A percentile compares a stretch with the other conserved stretches of the same genome.
phyloP scores from a whole-genome alignment of 2,329 filamentous ascomycete species.

The Claviceps sp. region DNA sequence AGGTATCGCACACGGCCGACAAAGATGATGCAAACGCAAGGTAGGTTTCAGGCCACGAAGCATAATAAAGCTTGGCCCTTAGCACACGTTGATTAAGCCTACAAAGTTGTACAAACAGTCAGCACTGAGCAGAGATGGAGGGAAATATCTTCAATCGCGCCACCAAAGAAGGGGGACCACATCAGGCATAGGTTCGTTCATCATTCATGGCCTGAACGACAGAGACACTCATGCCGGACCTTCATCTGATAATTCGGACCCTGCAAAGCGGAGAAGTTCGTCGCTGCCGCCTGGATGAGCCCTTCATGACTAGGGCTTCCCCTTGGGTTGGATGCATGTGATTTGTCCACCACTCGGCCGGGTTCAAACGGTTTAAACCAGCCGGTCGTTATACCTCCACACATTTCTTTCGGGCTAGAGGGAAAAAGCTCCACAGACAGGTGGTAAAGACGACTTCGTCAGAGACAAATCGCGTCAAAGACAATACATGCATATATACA shows the following conservation, averaged over 20 bases:
- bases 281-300: neutral
- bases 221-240: too few relatives aligned
- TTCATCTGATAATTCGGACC: neutral
- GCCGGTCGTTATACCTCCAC: neutral
- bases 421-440: neutral
- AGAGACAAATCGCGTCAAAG: too few relatives aligned
- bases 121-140: too few relatives aligned
- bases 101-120: too few relatives aligned
- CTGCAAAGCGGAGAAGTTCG: neutral
- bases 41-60: too few relatives aligned
- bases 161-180: neutral
- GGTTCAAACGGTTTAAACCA: neutral
- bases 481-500: too few relatives aligned
- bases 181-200: neutral
- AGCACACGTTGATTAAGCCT: too few relatives aligned
- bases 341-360: constrained; percentile 1
- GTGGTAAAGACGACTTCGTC: neutral
- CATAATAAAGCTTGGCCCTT: too few relatives aligned
- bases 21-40: too few relatives aligned
- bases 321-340: neutral
- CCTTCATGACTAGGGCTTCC: neutral
- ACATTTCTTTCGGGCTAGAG: neutral
- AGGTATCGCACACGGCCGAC: too few relatives aligned
- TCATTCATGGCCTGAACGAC: neutral
- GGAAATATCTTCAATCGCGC: too few relatives aligned